phyloP scores from a whole-genome alignment of 2,329 filamentous ascomycete genomes.

The Neoarthrinium moseri region DNA sequence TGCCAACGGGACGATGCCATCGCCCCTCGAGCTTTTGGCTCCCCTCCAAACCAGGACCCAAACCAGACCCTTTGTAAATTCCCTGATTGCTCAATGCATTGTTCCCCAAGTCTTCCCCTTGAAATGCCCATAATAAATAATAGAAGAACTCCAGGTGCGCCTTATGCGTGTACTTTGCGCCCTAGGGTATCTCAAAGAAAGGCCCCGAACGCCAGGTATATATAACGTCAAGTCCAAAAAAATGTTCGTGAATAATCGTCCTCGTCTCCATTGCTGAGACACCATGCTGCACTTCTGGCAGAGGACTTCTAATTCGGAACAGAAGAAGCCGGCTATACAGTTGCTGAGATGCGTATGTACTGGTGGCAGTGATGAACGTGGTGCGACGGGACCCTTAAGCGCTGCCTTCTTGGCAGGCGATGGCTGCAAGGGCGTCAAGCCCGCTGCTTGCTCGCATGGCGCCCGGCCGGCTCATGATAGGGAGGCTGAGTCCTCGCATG shows the following conservation, averaged over 20 bases:
- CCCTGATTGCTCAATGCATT: not conserved
- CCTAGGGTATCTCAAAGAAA: constrained; percentile 1
- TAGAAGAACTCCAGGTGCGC: not conserved
- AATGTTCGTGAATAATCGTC: no score
- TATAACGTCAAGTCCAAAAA: no score
- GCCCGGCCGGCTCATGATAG: constrained; percentile 44
- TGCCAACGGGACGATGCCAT: not conserved
- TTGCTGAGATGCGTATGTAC: no score
- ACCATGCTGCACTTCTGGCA: no score
- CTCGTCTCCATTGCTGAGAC: no score
- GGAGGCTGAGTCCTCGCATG: constrained; percentile 42
- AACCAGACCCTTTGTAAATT: no score
- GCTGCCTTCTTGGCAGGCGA: constrained; percentile 48
- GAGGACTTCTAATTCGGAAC: no score
- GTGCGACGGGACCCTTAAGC: not conserved
- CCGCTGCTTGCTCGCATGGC: constrained; percentile 48
- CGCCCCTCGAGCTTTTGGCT: not conserved
- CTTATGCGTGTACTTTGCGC: constrained; percentile 2
- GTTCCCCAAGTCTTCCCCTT: not conserved
- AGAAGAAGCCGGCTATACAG: no score
- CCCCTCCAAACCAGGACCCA: no score
- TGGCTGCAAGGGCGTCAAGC: constrained; percentile 54
- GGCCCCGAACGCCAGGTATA: not conserved
- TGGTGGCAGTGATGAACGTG: no score
- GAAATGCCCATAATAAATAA: no score